Evolutionary conservation across 2,329 filamentous ascomycete genomes (phyloP), one percentile per base, ranked within the genome.

Genomic region (Atkinsonella hypoxylon): DNA sequence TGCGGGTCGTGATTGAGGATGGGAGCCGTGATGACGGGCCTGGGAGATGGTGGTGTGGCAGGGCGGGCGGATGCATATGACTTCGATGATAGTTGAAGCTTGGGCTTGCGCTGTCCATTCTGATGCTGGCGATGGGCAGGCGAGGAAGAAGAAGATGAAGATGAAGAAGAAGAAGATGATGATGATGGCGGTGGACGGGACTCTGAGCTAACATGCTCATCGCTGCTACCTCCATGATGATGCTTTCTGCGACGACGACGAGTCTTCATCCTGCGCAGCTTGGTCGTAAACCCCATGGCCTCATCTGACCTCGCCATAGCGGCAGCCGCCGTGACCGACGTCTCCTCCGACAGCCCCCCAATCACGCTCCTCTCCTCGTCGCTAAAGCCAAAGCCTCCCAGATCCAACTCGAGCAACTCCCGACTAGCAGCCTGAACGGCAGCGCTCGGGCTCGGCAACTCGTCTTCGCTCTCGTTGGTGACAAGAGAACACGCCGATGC

Each of bases 341-440:
- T 41, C 31, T 68, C 64, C 10, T 62, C 65, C 0, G 61, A 62
- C 45, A 68, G 51, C 13, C 61, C 61, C 18, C 67, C 61, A 20
- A 62, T 53, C 22, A 57, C 57, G 12, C 61, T 59, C 12, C 60
- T 61, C 30, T 68, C 67, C 40, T 67, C 60, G 15, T 62, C 62
- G 31, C 62, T 61, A 49, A 67, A 68, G 22, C 64, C 59, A 53
- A 71, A 64, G 5, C 64, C 67, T 15, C 69, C 70, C 0, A 72
- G 54, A 30, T 70, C 68, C 26, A 66, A 49, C 22, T 65, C 67
- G 46, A 66, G 57, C 46, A 81, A 66, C 58, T 78, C 73, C 34
- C 68, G 66, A 47, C 74, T 72, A 2, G 72, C 75, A n/a, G 76
- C 77, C 1, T 67, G 69, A 1, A 77, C 77, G 0, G 78, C 78